Evolutionary conservation across 805 yeast genomes (phyloP), one percentile per base, ranked within the genome.

Genomic region (Osmozyma mogii): DNA sequence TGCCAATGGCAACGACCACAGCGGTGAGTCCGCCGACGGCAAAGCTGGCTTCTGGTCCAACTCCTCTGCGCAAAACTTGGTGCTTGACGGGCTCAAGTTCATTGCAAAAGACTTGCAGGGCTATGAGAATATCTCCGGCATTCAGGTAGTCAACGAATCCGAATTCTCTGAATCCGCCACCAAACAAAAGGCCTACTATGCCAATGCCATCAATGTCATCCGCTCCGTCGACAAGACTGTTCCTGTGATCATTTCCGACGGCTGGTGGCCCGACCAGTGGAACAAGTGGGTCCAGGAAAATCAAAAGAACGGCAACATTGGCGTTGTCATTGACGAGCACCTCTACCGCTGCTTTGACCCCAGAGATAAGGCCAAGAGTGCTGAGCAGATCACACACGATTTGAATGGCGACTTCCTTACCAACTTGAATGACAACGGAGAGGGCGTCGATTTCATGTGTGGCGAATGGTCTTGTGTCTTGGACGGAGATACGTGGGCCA

Each of bases 391-490:
- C 32, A 72, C 77, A 12, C 29, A 56, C 3, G 84, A 77, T 35
- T 62, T 85, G 32, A 57, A 71, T 3, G 35, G 47, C 0, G 69
- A 71, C 25, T 61, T 71, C 3, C 53, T 74, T 38, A 67, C 72
- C 1, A 71, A 71, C 33, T 50, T 75, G 20, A 59, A 54, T 22
- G 56, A 68, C 42, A 45, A 57, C 28, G 61, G 59, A 2, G 40
- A 42, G 26, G 67, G 68, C 6, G 80, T 73, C 2, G 96, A 87
- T 48, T 65, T 81, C 31, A 63, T 84, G 48, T 76, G 85, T 15
- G 97, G 97, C 9, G 98, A 89, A 52, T 89, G 74, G 54, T 83
- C 95, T 0, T 84, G 95, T 56, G 95, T 84, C 2, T 45, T 89
- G 31, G 94, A 83, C 52, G 83, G 75, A 1, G 44, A 62, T 14